Evolutionary conservation across 768 basidiomycete species (phyloP).

Genomic region (Stropharia rugosoannulata): DNA sequence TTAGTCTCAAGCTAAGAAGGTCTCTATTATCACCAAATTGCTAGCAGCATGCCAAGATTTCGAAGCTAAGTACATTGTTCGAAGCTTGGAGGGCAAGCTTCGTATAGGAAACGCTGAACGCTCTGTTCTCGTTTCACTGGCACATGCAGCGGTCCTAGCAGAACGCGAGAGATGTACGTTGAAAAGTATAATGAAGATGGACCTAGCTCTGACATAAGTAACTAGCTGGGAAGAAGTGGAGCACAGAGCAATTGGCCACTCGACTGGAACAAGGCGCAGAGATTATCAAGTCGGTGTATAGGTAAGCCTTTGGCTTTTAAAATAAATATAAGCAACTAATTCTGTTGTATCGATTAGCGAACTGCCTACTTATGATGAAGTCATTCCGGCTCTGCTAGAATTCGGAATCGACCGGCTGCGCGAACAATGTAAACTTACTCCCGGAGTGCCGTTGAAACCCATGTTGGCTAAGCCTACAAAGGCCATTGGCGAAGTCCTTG

Average conservation of each 20-base stretch:
- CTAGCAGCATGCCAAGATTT: conserved; percentile 87
- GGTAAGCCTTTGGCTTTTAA: conserved; percentile 44
- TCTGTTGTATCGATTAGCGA: conserved; percentile 62
- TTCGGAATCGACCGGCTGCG: conserved; percentile 70
- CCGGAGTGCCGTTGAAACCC: conserved; percentile 95
- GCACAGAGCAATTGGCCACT: conserved; percentile 65
- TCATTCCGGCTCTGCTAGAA: conserved; percentile 86
- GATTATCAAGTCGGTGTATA: conserved; percentile 89
- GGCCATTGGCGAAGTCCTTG: conserved; percentile 96
- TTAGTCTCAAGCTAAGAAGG: conserved; percentile 94
- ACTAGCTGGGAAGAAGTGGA: conserved; percentile 72
- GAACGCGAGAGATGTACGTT: conserved; percentile 63
- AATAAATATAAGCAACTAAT: conserved; percentile 2
- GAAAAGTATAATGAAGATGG: not conserved
- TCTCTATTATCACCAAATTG: conserved; percentile 91
- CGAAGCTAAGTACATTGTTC: conserved; percentile 96
- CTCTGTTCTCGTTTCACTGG: conserved; percentile 91
- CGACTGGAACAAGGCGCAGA: conserved; percentile 76
- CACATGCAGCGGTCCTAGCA: conserved; percentile 85
- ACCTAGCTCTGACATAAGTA: not conserved
- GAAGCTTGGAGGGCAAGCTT: conserved; percentile 94
- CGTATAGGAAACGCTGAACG: conserved; percentile 97
- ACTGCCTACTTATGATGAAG: conserved; percentile 87
- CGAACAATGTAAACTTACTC: conserved; percentile 84
- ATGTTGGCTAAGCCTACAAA: conserved; percentile 99